These are phyloP conservation scores for Lablab purpureus DNA, from an alignment of 306 rosid genomes.

Conservation along the genomic window DNA sequence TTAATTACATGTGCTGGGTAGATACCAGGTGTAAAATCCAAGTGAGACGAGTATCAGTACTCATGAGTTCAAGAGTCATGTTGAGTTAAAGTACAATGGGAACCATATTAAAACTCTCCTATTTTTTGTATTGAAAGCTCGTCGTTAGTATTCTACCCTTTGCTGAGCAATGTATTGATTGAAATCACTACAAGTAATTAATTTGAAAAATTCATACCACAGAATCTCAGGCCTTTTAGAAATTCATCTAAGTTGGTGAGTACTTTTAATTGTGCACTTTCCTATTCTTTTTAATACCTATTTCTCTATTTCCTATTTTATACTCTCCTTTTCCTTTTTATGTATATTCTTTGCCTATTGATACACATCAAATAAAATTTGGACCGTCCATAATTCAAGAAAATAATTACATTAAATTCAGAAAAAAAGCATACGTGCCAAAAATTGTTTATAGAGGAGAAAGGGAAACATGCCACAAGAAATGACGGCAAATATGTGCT, in stretches of 20 bases:
- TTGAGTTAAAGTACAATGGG: background rate
- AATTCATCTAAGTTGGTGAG: background rate
- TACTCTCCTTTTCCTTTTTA: background rate
- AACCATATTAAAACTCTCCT: background rate
- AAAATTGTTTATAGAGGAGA: conserved; percentile 10
- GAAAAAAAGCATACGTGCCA: conserved; percentile 14
- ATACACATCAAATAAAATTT: background rate
- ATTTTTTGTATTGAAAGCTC: background rate
- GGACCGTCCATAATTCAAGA: conserved; percentile 2
- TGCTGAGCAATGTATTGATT: too few species aligned
- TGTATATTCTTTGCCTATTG: background rate
- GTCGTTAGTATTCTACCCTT: background rate
- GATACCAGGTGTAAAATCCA: too few species aligned
- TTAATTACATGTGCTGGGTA: too few species aligned
- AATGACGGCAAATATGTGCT: background rate
- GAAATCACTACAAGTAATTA: background rate
- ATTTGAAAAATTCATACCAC: background rate
- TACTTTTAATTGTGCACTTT: background rate
- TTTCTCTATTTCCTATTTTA: background rate
- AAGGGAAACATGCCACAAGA: background rate
- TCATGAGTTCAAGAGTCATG: too few species aligned
- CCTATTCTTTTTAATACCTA: background rate
- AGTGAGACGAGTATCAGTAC: too few species aligned
- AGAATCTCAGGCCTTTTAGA: background rate
- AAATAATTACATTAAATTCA: background rate